Base-by-base conservation (phyloP, 768 basidiomycete species). In the Rhizopogon vinicolor region DNA sequence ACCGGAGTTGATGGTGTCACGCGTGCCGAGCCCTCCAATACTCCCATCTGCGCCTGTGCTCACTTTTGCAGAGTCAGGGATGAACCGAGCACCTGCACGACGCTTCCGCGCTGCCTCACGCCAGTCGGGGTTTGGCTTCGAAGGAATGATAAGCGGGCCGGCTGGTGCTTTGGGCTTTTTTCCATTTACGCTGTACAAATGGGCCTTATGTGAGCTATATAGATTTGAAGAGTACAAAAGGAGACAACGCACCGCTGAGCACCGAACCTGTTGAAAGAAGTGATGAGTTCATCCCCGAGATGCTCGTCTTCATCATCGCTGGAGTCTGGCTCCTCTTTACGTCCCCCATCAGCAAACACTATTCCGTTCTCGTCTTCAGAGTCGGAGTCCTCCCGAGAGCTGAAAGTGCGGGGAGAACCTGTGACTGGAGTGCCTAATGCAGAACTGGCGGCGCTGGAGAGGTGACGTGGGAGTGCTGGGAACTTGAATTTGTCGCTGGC, bases 71-170 rank as follows among this genome's bases (percentile, higher is more conserved):
- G 83, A 80, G 2, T 80, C 78, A 1, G 93, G 93, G 8, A 92
- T 75, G 63, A 82, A 93, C 0, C 67, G 60, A 18, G 53, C 60
- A 13, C 28, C 51, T 14, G 68, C 57, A 3, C 68, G 69, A 7
- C 89, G 77, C 66, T 83, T 86, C 41, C 87, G 78, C 14, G 91
- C 90, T 7, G 84, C 71, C 51, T 85, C 88, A 41, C 92, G 77
- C 96, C 96, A 99, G 66, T 99, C 95, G 28, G 84, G 81, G 64
- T 98, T 96, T 62, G 92, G 76, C 44, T 91, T 75, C 1, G 92
- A 77, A 14, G 95, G 86, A 44, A 99, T 98, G 39, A 97, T 84
- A 8, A 97, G 79, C 0, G 90, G 90, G 4, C 75, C 81, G 41
- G 81, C 66, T 10, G 78, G 71, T 50, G 67, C 75, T 58, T 76